phyloP scores from a whole-genome alignment of 225 moss, liverwort and hornwort genomes.

The Physcomitrellopsis africana region DNA sequence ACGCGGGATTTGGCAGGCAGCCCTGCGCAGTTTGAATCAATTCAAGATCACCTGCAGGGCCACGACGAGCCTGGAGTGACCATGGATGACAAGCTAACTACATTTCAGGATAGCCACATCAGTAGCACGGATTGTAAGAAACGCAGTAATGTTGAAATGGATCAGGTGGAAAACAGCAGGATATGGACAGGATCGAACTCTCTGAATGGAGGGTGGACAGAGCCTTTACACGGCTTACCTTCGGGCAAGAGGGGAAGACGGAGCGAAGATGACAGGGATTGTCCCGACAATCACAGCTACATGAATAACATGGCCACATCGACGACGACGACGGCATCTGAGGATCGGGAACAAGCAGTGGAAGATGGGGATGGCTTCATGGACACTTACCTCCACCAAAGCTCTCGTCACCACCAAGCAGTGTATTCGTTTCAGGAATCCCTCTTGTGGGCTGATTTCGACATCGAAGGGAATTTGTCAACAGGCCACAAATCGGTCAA shows the following conservation, averaged over 20 bases:
- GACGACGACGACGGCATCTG: slow-evolving; percentile 24
- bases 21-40: slow-evolving; percentile 22
- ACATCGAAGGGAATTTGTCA: slow-evolving; percentile 48
- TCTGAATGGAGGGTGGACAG: slow-evolving; percentile 29
- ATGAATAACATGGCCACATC: slow-evolving; percentile 42
- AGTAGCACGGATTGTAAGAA: slow-evolving; percentile 17
- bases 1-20: slow-evolving; percentile 17
- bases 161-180: slow-evolving; percentile 23
- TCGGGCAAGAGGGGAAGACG: slow-evolving; percentile 31
- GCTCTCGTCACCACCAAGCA: slow-evolving; percentile 39
- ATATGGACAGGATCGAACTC: slow-evolving; percentile 27
- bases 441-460: slow-evolving; percentile 52
- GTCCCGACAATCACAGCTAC: slow-evolving; percentile 31
- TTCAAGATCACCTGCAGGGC: not conserved
- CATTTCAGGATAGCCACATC: not conserved
- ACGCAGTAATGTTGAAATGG: slow-evolving; percentile 11
- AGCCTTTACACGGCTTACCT: slow-evolving; percentile 17
- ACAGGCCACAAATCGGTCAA: slow-evolving; percentile 35
- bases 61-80: not conserved
- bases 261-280: slow-evolving; percentile 28
- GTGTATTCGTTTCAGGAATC: slow-evolving; percentile 46
- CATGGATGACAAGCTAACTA: slow-evolving; percentile 14
- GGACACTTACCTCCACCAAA: slow-evolving; percentile 47
- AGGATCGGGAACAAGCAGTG: slow-evolving; percentile 25
- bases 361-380: slow-evolving; percentile 41